These are phyloP conservation scores for Schrenkiella parvula DNA, from an alignment of 345 rosid genomes.

Conservation along the genomic window DNA sequence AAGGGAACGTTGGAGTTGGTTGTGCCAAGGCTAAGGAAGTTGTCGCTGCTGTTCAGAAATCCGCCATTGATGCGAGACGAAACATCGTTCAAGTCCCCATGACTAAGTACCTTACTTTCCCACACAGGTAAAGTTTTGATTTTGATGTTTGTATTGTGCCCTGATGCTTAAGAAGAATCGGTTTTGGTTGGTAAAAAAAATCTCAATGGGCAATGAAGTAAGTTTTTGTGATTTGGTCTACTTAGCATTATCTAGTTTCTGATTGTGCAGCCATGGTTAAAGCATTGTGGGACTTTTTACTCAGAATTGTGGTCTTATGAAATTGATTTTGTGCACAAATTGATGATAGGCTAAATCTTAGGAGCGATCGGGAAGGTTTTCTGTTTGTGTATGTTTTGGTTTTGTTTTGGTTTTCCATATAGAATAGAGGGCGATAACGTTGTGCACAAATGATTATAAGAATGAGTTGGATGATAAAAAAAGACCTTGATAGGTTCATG, in stretches of 20 bases:
- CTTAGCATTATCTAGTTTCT: background rate
- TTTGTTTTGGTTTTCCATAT: no score
- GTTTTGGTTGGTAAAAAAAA: background rate
- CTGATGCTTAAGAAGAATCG: background rate
- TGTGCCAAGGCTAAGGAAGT: slow-evolving; percentile 88
- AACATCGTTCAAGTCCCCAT: slow-evolving; percentile 72
- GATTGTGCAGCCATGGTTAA: background rate
- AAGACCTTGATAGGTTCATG: no score
- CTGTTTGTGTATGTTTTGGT: no score
- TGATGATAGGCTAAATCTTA: no score
- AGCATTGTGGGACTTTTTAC: background rate
- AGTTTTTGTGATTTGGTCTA: background rate
- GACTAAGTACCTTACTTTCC: slow-evolving; percentile 88
- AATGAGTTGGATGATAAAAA: background rate
- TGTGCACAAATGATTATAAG: background rate
- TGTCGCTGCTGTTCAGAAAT: slow-evolving; percentile 72
- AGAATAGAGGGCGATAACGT: no score
- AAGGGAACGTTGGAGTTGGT: slow-evolving; percentile 83
- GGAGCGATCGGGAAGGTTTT: no score
- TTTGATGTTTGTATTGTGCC: slow-evolving; percentile 3
- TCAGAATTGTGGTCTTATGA: background rate
- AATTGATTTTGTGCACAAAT: background rate
- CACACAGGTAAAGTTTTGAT: slow-evolving; percentile 57
- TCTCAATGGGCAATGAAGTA: background rate
- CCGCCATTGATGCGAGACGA: slow-evolving; percentile 71